Percentiles rank a stretch among this genome's conserved stretches.
These are phyloP conservation scores for Obelidium mucronatum DNA, from an alignment of 192 early-diverging fungal genomes.

Conservation along the genomic window DNA sequence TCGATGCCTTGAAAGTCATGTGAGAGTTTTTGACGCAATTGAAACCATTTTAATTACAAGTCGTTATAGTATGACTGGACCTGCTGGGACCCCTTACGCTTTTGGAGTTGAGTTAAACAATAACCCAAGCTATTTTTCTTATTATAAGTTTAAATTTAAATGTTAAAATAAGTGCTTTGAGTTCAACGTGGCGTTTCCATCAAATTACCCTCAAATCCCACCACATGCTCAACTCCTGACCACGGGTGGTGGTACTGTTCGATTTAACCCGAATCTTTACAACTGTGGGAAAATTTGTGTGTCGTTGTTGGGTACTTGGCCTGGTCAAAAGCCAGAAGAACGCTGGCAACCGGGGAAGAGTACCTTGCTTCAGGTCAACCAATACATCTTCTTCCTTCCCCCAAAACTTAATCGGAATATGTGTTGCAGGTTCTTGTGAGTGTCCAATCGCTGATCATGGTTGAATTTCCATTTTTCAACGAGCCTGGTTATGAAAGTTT, in stretches of 20 bases:
- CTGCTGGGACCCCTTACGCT: constrained; percentile 62
- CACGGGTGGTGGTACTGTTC: constrained; percentile 53
- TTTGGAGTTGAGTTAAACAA: constrained; percentile 37
- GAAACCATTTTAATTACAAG: not conserved
- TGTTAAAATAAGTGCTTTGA: constrained; percentile 29
- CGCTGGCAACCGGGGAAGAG: constrained; percentile 42
- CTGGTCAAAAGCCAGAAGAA: constrained; percentile 41
- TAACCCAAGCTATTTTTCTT: constrained; percentile 2
- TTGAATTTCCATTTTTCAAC: constrained; percentile 41
- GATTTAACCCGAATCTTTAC: constrained; percentile 67
- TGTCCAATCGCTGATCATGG: constrained; percentile 40
- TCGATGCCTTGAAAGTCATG: constrained; percentile 30
- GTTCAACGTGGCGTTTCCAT: constrained; percentile 57
- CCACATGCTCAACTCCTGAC: constrained; percentile 52
- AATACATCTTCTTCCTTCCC: too few relatives aligned
- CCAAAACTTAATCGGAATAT: too few relatives aligned
- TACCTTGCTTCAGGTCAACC: constrained; percentile 40
- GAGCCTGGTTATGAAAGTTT: constrained; percentile 40
- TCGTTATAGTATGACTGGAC: constrained; percentile 49
- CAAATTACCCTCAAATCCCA: constrained; percentile 56
- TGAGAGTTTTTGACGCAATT: not conserved
- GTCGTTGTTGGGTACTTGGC: constrained; percentile 63
- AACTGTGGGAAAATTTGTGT: constrained; percentile 63
- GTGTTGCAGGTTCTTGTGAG: constrained; percentile 42
- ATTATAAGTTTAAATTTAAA: not conserved